phyloP scores from a whole-genome alignment of 2,329 filamentous ascomycete species.

The Monilinia vaccinii-corymbosi region DNA sequence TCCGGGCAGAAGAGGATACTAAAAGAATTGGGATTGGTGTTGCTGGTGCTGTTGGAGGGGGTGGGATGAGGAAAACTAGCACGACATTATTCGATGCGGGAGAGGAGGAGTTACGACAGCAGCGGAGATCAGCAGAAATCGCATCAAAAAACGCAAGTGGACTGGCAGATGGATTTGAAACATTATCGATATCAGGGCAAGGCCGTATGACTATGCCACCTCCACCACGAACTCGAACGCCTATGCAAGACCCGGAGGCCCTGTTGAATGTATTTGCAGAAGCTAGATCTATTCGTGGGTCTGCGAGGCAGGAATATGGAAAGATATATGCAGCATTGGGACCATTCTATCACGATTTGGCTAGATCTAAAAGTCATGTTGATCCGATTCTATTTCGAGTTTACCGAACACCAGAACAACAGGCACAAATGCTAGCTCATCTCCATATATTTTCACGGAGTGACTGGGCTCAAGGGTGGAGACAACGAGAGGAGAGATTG shows the following conservation, averaged over 20 bases:
- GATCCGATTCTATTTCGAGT: conserved; percentile 79
- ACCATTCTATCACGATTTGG: conserved; percentile 82
- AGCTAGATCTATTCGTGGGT: conserved; percentile 70
- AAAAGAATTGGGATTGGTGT: conserved; percentile 28
- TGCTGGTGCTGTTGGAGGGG: conserved; percentile 18
- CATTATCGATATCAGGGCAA: conserved; percentile 46
- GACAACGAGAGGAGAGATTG: conserved; percentile 61
- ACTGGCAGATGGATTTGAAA: conserved; percentile 71
- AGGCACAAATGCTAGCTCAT: conserved; percentile 82
- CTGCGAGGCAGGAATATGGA: conserved; percentile 81
- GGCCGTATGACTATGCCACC: conserved; percentile 31
- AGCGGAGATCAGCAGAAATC: conserved; percentile 31
- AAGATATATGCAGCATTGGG: conserved; percentile 82
- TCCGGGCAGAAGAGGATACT: conserved; percentile 30
- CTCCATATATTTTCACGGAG: conserved; percentile 69
- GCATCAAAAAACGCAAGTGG: conserved; percentile 22
- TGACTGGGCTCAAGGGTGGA: conserved; percentile 70
- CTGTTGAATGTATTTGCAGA: conserved; percentile 61
- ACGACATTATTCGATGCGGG: conserved; percentile 68
- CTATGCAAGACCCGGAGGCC: conserved; percentile 49
- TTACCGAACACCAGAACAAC: conserved; percentile 80
- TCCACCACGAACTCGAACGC: conserved; percentile 25
- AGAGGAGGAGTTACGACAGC: conserved; percentile 52
- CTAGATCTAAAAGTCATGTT: conserved; percentile 59
- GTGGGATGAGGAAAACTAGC: conserved; percentile 31